These are phyloP conservation scores for Cryptococcus sp. DNA, from an alignment of 1,284 basidiomycete species.

Conservation along the genomic window DNA sequence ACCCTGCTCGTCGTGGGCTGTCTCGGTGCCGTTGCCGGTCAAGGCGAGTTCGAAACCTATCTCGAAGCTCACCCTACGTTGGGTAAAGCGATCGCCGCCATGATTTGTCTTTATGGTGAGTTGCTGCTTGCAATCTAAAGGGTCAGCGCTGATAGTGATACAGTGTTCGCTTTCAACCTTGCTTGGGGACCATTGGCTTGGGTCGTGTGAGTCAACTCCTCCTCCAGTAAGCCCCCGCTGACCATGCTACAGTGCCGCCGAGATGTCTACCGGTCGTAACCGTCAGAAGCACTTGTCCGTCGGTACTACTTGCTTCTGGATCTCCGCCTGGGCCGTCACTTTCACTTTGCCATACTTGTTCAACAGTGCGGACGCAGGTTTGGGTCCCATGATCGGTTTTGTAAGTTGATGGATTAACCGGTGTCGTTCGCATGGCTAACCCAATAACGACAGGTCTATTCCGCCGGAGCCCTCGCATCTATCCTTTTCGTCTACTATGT, in stretches of 20 bases:
- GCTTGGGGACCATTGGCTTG: constrained; percentile 56
- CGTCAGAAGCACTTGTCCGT: constrained; percentile 55
- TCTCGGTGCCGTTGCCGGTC: constrained; percentile 45
- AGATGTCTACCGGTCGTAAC: constrained; percentile 52
- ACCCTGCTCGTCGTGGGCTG: constrained; percentile 52
- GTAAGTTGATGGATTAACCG: constrained; percentile 17
- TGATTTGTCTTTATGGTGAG: constrained; percentile 54
- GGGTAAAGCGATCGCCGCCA: constrained; percentile 52
- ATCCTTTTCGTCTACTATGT: constrained; percentile 55
- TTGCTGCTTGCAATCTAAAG: constrained; percentile 4
- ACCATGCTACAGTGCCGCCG: constrained; percentile 35
- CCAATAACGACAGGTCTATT: constrained; percentile 29
- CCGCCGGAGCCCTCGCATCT: constrained; percentile 42
- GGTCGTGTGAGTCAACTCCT: constrained; percentile 30
- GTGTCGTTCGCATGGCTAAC: neutral
- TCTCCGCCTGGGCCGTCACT: constrained; percentile 54
- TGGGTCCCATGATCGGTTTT: constrained; percentile 54
- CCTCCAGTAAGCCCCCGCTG: neutral
- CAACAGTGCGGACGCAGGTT: constrained; percentile 42
- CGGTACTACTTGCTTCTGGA: constrained; percentile 56
- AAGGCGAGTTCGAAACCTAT: constrained; percentile 33
- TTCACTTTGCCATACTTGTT: constrained; percentile 52
- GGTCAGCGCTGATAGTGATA: neutral
- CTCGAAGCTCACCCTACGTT: constrained; percentile 29
- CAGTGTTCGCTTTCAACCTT: constrained; percentile 53